phyloP scores from a whole-genome alignment of 768 basidiomycete species.

The Pleurotus pulmonarius region DNA sequence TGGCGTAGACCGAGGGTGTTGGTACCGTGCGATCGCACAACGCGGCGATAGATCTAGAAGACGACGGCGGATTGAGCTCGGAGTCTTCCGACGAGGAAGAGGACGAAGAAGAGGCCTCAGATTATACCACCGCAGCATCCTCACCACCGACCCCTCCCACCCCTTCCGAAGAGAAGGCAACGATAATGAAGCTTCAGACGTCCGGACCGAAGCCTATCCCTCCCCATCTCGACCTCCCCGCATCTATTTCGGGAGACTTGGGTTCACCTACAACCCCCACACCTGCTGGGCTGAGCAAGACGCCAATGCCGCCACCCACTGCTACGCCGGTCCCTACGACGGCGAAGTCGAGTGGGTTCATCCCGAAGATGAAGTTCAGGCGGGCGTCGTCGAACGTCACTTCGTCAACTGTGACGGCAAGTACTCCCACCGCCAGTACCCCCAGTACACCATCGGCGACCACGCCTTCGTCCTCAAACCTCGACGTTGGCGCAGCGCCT shows the following conservation, averaged over 20 bases:
- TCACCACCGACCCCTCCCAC: neutral
- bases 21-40: constrained; percentile 74
- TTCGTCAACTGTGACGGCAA: neutral
- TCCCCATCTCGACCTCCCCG: constrained; percentile 1
- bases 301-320: constrained; percentile 3
- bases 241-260: neutral
- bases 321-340: neutral
- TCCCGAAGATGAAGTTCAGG: constrained; percentile 9
- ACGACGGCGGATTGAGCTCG: constrained; percentile 72
- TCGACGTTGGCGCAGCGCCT: neutral
- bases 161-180: neutral
- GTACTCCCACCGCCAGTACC: neutral
- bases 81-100: constrained; percentile 30
- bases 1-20: constrained; percentile 72
- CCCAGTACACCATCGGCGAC: neutral
- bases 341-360: neutral
- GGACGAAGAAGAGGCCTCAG: constrained; percentile 25
- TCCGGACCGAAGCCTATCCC: neutral
- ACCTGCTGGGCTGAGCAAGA: neutral
- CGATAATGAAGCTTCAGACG: neutral
- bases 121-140: constrained; percentile 18
- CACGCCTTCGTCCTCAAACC: neutral
- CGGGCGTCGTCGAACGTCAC: neutral
- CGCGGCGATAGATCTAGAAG: constrained; percentile 54
- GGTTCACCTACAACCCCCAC: neutral